phyloP scores from a whole-genome alignment of 2,329 filamentous ascomycete genomes.

The Metarhizium robertsii region DNA sequence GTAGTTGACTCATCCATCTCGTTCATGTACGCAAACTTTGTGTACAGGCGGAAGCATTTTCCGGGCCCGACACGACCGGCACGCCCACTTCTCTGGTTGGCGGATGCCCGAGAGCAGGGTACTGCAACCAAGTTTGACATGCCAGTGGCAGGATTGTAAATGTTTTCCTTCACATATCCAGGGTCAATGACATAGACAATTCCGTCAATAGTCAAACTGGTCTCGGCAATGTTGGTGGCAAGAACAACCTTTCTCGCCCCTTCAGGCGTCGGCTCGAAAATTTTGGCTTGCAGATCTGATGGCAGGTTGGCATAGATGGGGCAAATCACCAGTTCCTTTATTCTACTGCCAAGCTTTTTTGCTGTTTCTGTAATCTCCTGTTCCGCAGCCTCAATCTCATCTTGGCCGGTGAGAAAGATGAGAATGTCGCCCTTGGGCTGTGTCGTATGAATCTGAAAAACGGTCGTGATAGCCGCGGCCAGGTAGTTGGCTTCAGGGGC shows the following conservation, averaged over 20 bases:
- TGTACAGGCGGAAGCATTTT: slow-evolving; percentile 90
- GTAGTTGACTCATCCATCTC: slow-evolving; percentile 89
- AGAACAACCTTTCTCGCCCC: slow-evolving; percentile 84
- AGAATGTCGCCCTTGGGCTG: slow-evolving; percentile 82
- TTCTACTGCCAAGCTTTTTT: slow-evolving; percentile 73
- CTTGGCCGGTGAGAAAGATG: slow-evolving; percentile 90
- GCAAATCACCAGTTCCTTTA: slow-evolving; percentile 80
- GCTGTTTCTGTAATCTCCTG: slow-evolving; percentile 78
- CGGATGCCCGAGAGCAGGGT: slow-evolving; percentile 82
- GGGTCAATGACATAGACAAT: slow-evolving; percentile 95
- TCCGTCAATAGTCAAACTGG: slow-evolving; percentile 87
- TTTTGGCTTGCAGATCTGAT: slow-evolving; percentile 81
- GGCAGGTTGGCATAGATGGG: slow-evolving; percentile 93
- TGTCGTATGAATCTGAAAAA: slow-evolving; percentile 89
- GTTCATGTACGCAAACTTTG: slow-evolving; percentile 87
- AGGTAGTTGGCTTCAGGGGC: slow-evolving; percentile 93
- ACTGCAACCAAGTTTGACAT: slow-evolving; percentile 90
- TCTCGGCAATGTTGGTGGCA: slow-evolving; percentile 96
- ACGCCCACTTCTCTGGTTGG: slow-evolving; percentile 86
- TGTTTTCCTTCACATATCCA: slow-evolving; percentile 90
- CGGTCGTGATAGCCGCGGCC: slow-evolving; percentile 80
- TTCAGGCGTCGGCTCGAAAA: slow-evolving; percentile 86
- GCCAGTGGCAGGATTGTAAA: slow-evolving; percentile 82
- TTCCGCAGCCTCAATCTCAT: slow-evolving; percentile 87
- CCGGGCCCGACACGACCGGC: slow-evolving; percentile 87